Conservation (phyloP, 208 protist species). For the Crithidia fasciculata region DNA sequence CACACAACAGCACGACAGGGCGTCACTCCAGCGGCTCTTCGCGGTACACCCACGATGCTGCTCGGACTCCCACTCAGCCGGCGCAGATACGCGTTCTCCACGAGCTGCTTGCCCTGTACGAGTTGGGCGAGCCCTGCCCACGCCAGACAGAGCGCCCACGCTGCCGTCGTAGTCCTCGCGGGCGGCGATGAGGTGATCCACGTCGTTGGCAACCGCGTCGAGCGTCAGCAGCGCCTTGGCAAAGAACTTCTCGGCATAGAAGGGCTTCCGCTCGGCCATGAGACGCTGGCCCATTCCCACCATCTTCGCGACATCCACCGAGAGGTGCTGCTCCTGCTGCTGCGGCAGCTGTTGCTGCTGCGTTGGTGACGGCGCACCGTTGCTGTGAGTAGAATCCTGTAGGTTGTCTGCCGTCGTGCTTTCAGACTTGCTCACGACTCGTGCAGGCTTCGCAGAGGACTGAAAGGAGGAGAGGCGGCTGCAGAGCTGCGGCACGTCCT, state of each 20-base stretch:
- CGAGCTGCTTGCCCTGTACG: slow-evolving; percentile 53
- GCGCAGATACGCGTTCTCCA: slow-evolving; percentile 37
- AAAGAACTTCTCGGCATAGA: slow-evolving; percentile 88
- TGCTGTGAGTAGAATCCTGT: neutral
- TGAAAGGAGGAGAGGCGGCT: slow-evolving; percentile 66
- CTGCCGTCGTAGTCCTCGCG: slow-evolving; percentile 58
- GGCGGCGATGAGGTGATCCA: slow-evolving; percentile 24
- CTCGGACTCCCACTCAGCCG: slow-evolving; percentile 33
- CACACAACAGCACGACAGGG: slow-evolving; percentile 46
- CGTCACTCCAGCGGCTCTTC: slow-evolving; percentile 63
- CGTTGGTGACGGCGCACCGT: neutral
- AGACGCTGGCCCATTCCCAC: slow-evolving; percentile 65
- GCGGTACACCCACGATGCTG: slow-evolving; percentile 34
- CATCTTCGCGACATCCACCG: slow-evolving; percentile 80
- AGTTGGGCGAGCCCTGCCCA: slow-evolving; percentile 68
- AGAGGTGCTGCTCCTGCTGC: slow-evolving; percentile 23
- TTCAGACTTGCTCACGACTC: neutral
- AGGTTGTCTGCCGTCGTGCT: too few relatives aligned
- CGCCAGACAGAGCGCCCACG: slow-evolving; percentile 66
- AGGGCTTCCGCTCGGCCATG: slow-evolving; percentile 54
- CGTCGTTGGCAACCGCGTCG: slow-evolving; percentile 56
- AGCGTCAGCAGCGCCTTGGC: slow-evolving; percentile 66
- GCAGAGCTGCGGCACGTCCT: slow-evolving; percentile 52
- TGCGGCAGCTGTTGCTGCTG: neutral
- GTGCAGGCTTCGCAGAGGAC: slow-evolving; percentile 36